Percentiles rank a stretch among this genome's conserved stretches.
Conservation (phyloP, 1,139 yeast species). For the Yamadazyma songkhlaensis region DNA sequence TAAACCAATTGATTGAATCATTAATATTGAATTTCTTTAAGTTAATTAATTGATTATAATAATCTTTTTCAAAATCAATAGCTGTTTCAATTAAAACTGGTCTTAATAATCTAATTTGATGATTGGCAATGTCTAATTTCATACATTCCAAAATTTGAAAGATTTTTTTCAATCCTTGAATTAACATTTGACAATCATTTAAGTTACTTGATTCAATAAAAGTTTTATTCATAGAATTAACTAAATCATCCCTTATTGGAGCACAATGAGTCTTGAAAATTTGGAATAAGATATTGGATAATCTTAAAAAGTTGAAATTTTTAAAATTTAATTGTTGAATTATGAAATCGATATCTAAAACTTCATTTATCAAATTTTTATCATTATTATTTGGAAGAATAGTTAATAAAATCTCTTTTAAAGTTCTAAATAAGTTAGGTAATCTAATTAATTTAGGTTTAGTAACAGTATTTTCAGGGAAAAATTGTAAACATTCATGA, state of each 20-base stretch:
- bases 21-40: conserved; percentile 65
- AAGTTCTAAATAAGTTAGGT: conserved; percentile 69
- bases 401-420: conserved; percentile 72
- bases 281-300: conserved; percentile 68
- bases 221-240: conserved; percentile 74
- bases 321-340: conserved; percentile 73
- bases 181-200: conserved; percentile 53
- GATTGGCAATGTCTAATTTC: conserved; percentile 94
- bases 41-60: conserved; percentile 67
- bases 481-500: conserved; percentile 53
- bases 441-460: conserved; percentile 44
- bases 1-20: conserved; percentile 72
- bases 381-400: conserved; percentile 80
- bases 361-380: conserved; percentile 57
- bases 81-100: conserved; percentile 87
- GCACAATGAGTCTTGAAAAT: conserved; percentile 86
- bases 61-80: conserved; percentile 87
- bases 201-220: conserved; percentile 61
- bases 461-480: conserved; percentile 12
- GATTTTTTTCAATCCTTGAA: conserved; percentile 74
- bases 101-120: conserved; percentile 81
- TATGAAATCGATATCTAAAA: conserved; percentile 74
- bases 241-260: conserved; percentile 93
- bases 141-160: conserved; percentile 91
- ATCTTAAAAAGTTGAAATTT: conserved; percentile 62